phyloP scores from a whole-genome alignment of 257 asterid genomes.

The Parsonsia alboflavescens region DNA sequence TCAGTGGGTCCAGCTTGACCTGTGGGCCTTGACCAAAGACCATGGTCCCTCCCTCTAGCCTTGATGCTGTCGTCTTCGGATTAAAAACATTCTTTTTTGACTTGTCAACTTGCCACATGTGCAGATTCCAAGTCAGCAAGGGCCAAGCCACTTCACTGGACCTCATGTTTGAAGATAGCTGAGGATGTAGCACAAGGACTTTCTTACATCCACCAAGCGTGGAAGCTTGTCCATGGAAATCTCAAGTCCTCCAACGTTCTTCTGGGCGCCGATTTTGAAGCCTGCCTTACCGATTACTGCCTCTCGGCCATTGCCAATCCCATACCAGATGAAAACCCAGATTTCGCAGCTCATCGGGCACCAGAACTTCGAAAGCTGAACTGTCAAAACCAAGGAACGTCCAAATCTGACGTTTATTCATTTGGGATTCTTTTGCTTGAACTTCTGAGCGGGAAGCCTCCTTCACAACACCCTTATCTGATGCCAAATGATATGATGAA shows the following conservation, averaged over 20 bases:
- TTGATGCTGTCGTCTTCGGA: too few relatives aligned
- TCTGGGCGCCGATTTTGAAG: constrained; percentile 87
- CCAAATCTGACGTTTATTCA: constrained; percentile 79
- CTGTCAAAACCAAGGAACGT: constrained; percentile 30
- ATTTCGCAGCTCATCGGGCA: constrained; percentile 50
- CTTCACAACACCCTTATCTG: constrained; percentile 51
- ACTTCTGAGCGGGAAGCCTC: constrained; percentile 68
- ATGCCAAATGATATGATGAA: constrained; percentile 43
- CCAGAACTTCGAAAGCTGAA: constrained; percentile 48
- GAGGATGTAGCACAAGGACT: constrained; percentile 96
- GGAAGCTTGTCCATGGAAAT: constrained; percentile 87
- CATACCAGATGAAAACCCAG: constrained; percentile 32
- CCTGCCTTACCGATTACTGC: constrained; percentile 82
- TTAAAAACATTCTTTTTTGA: not conserved
- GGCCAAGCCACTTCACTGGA: constrained; percentile 97
- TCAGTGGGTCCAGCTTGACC: not conserved
- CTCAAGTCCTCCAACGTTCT: constrained; percentile 80
- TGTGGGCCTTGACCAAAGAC: too few relatives aligned
- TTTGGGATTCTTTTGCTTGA: constrained; percentile 74
- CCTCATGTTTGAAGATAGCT: constrained; percentile 90
- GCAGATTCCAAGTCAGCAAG: constrained; percentile 53
- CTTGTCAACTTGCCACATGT: constrained; percentile 7
- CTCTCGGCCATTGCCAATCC: constrained; percentile 33
- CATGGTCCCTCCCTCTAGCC: too few relatives aligned
- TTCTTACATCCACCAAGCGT: constrained; percentile 91